A percentile compares a stretch with the other conserved stretches of the same genome.
Conservation (phyloP, 2,329 filamentous ascomycete genomes). For the Alternaria sp. region DNA sequence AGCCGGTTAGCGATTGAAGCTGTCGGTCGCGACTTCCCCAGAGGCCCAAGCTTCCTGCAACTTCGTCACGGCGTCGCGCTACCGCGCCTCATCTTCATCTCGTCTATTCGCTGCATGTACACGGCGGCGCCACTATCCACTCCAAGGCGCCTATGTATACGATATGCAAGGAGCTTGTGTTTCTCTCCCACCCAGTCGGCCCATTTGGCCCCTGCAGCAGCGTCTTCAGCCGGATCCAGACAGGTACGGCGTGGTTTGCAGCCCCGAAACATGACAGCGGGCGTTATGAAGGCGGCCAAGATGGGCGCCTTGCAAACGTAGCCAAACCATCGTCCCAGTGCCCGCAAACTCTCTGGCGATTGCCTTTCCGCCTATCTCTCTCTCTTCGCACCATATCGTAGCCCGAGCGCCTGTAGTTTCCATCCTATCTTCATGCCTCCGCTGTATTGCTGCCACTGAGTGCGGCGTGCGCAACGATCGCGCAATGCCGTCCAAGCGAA, state of each 20-base stretch:
- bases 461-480: background rate
- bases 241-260: constrained; percentile 5
- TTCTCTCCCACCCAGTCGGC: constrained; percentile 11
- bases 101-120: constrained; percentile 13
- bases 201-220: constrained; percentile 16
- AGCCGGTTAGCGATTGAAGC: background rate
- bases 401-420: background rate
- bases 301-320: constrained; percentile 14
- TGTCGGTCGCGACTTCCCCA: constrained; percentile 14
- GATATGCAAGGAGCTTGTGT: background rate
- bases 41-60: constrained; percentile 14
- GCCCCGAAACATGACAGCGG: constrained; percentile 17
- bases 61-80: constrained; percentile 7
- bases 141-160: constrained; percentile 7
- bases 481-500: constrained; percentile 50
- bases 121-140: background rate
- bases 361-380: background rate
- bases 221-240: constrained; percentile 1
- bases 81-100: constrained; percentile 3
- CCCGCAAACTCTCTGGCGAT: background rate
- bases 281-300: constrained; percentile 6
- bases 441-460: background rate
- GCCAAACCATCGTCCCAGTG: constrained; percentile 3
- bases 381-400: background rate
- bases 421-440: constrained; percentile 11